Evolutionary conservation across 371 early-diverging fungal species (phyloP), one percentile per base, ranked within the genome.

Genomic region (Mucor irregularis): DNA sequence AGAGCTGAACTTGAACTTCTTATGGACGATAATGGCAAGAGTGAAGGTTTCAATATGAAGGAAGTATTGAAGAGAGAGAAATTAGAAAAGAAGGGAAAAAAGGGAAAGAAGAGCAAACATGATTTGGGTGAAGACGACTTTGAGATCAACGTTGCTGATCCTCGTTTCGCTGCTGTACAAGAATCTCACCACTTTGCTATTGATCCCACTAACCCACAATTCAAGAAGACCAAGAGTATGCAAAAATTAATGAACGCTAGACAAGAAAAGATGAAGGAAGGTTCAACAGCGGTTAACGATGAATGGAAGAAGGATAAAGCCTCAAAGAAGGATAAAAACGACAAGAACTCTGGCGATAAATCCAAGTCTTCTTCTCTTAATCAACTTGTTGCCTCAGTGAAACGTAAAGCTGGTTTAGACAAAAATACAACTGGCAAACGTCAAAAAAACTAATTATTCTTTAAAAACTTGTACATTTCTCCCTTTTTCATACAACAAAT

Each of bases 161-260:
- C 90, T 55, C 90, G 98, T 62, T 98, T 98, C 68, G 65, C 78
- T 17, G 88, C 91, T 1, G 51, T 96, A 64, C 81, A 85, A 50
- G 90, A 91, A 19, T 88, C 88, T 6, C 90, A 91, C 65, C 88
- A 91, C 58, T 97, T 94, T 71, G 95, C 96, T 17, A 90, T 98
- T 45, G 98, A 98, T 62, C 96, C 97, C 14, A 94, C 94, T 49
- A 94, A 91, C 67, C 94, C 97, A 50, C 85, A 89, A 55, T 97
- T 92, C 81, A 95, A 95, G 75, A 93, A 93, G 82, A 97, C 96
- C 28, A 90, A 89, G 69, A 88, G 85, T 21, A 96, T 95, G 95
- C 67, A 81, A 30, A 86, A 90, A 62, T 69, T 96, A 22, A 62
- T 96, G 61, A 64, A 73, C 19, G 89, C 86, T 56, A 80, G 94